Base-by-base conservation (phyloP, 306 rosid species). In the Erythrophleum fordii region DNA sequence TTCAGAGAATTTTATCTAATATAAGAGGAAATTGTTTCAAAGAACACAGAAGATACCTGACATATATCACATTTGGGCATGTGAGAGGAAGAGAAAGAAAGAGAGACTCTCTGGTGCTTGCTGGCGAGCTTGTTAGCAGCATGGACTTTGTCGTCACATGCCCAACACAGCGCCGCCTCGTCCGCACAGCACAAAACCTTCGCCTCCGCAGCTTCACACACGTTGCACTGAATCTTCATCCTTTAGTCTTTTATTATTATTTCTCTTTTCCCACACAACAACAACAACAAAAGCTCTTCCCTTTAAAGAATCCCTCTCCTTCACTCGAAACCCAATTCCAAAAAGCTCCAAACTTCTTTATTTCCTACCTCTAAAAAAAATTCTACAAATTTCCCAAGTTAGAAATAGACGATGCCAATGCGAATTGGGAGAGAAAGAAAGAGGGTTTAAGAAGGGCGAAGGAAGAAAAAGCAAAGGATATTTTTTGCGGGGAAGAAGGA, bases 191-290 rank as follows among this genome's bases (percentile, higher is more conserved):
- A 96, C 11, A 96, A 83, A 37, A 96, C 98, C 83, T 80, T 86
- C 1, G 99, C 99, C 88, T 92, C 99, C 5, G 93, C 91, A 72
- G 75, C 88, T 75, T 93, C 99, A 80, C 99, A 96, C 23, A 90
- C 99, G 91, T 86, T 88, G 58, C 99, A 96, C 91, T 96, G 98
- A 90, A 96, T 96, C 92, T 93, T 96, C 99, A 96, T 96, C 82
- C 34, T 60, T 16, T 1, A 26, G 1, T 25, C 22, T 13, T 20
- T 22, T 42, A 42, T 42, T 53, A 22, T 11, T 9, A 11, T 8
- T 53, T 52, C 12, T 20, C 26, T 52, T 20, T 20, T 20, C 60
- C 22, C 58, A 52, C 58, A 6, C 25, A 31, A 23, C 62, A 23
- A 23, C 31, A 1, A 23, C 25, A 0, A 25, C 22, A 58, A 11